phyloP scores from a whole-genome alignment of 2,329 filamentous ascomycete species.

The Xylaria sp. region DNA sequence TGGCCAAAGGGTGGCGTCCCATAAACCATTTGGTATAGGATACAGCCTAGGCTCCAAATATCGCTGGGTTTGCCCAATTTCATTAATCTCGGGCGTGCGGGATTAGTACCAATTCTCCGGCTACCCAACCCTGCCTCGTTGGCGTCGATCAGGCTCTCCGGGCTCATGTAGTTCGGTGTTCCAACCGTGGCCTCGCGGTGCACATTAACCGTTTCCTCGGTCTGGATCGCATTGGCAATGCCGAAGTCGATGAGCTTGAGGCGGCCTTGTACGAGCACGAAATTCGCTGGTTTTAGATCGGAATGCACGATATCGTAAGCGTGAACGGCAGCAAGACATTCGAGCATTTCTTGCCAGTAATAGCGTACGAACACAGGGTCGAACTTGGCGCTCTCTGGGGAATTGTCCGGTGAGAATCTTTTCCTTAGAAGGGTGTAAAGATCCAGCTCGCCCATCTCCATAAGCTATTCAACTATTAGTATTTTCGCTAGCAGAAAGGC shows the following conservation, averaged over 20 bases:
- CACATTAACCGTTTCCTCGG: slow-evolving; percentile 95
- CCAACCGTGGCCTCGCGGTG: slow-evolving; percentile 96
- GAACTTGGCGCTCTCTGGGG: slow-evolving; percentile 74
- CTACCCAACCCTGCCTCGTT: slow-evolving; percentile 64
- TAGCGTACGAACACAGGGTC: slow-evolving; percentile 94
- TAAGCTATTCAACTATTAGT: slow-evolving; percentile 69
- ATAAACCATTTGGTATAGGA: slow-evolving; percentile 98
- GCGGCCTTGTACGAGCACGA: slow-evolving; percentile 88
- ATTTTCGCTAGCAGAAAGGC: neutral
- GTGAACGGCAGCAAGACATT: slow-evolving; percentile 91
- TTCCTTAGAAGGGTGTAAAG: slow-evolving; percentile 85
- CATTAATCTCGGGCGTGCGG: slow-evolving; percentile 77
- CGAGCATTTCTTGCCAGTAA: slow-evolving; percentile 99
- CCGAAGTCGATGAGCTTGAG: slow-evolving; percentile 98
- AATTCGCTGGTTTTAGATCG: slow-evolving; percentile 96
- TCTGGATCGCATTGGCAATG: slow-evolving; percentile 96
- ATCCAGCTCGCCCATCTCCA: slow-evolving; percentile 97
- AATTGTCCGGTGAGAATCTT: slow-evolving; percentile 66
- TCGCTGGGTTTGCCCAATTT: slow-evolving; percentile 96
- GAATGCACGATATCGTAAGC: slow-evolving; percentile 93
- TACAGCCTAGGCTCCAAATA: slow-evolving; percentile 96
- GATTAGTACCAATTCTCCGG: slow-evolving; percentile 50
- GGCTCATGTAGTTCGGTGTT: slow-evolving; percentile 98
- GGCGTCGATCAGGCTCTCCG: slow-evolving; percentile 89
- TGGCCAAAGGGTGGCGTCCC: slow-evolving; percentile 96